Conservation (phyloP, 2,329 filamentous ascomycete species). For the Arthroderma sp. region DNA sequence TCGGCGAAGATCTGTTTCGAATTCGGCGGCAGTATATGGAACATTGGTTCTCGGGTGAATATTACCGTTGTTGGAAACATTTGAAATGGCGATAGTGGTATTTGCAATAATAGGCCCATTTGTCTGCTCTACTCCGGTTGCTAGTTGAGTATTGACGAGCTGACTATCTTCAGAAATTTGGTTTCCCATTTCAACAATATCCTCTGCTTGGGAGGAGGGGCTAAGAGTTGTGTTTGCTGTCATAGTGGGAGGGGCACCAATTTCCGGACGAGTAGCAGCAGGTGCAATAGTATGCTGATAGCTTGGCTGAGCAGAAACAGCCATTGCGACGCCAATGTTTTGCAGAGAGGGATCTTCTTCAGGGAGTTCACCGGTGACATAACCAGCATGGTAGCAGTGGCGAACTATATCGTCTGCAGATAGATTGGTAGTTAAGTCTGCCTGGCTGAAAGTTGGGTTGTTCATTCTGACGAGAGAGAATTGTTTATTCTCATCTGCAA, state of each 20-base stretch:
- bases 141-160: neutral
- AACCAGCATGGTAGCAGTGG: conserved; percentile 20
- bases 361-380: conserved; percentile 13
- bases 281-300: conserved; percentile 1
- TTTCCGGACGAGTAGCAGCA: conserved; percentile 9
- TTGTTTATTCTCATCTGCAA: conserved; percentile 17
- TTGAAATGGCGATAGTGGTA: neutral
- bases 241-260: conserved; percentile 2
- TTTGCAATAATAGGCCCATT: neutral
- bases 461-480: conserved; percentile 13
- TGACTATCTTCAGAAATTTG: neutral
- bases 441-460: conserved; percentile 11
- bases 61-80: neutral
- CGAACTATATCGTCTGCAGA: conserved; percentile 22
- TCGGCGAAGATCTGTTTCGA: conserved; percentile 6
- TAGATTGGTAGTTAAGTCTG: conserved; percentile 17
- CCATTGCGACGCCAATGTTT: conserved; percentile 14
- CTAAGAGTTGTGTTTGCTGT: neutral
- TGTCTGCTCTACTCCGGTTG: neutral
- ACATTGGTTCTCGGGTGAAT: neutral
- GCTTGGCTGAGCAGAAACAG: conserved; percentile 16
- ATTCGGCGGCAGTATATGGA: conserved; percentile 5
- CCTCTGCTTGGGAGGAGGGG: neutral
- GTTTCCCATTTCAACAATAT: neutral
- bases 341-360: conserved; percentile 5